phyloP scores from a whole-genome alignment of 495 filamentous ascomycete genomes.

The Neurospora sp. region DNA sequence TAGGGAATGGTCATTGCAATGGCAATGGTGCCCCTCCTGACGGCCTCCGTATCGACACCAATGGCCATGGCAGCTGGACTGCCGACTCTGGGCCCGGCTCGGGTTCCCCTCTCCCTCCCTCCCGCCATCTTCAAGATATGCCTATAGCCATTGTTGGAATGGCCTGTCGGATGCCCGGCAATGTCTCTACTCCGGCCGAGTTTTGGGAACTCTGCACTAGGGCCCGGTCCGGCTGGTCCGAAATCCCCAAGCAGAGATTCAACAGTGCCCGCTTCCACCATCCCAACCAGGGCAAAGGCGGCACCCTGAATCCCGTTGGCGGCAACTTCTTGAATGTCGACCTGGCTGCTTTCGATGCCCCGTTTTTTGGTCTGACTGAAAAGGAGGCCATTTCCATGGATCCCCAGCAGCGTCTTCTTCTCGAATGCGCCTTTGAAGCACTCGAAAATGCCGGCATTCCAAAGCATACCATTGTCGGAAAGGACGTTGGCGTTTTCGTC shows the following conservation, averaged over 20 bases:
- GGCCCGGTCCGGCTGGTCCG: slow-evolving; percentile 46
- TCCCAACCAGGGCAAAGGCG: slow-evolving; percentile 62
- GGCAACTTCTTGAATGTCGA: slow-evolving; percentile 69
- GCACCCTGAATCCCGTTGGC: slow-evolving; percentile 64
- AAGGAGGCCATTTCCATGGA: slow-evolving; percentile 71
- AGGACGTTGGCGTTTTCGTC: slow-evolving; percentile 75
- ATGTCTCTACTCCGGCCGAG: slow-evolving; percentile 43
- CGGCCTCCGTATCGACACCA: background rate
- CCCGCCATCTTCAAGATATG: slow-evolving; percentile 3
- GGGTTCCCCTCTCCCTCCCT: slow-evolving; percentile 3
- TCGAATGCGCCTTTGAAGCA: slow-evolving; percentile 78
- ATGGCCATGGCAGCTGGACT: slow-evolving; percentile 12
- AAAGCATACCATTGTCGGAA: slow-evolving; percentile 62
- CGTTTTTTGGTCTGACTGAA: slow-evolving; percentile 75
- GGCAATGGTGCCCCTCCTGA: slow-evolving; percentile 7
- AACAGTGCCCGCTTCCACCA: slow-evolving; percentile 58
- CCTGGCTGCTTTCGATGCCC: slow-evolving; percentile 68
- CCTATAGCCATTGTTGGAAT: slow-evolving; percentile 51
- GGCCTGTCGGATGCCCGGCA: slow-evolving; percentile 42
- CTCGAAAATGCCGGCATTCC: slow-evolving; percentile 81
- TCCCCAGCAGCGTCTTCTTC: slow-evolving; percentile 69
- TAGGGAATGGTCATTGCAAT: slow-evolving; percentile 11
- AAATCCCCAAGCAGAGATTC: slow-evolving; percentile 65
- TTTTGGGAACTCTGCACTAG: slow-evolving; percentile 52
- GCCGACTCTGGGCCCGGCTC: background rate